A percentile compares a stretch with the other conserved stretches of the same genome.
These are phyloP conservation scores for Colletotrichum tabaci DNA, from an alignment of 2,329 filamentous ascomycete species.

Conservation along the genomic window DNA sequence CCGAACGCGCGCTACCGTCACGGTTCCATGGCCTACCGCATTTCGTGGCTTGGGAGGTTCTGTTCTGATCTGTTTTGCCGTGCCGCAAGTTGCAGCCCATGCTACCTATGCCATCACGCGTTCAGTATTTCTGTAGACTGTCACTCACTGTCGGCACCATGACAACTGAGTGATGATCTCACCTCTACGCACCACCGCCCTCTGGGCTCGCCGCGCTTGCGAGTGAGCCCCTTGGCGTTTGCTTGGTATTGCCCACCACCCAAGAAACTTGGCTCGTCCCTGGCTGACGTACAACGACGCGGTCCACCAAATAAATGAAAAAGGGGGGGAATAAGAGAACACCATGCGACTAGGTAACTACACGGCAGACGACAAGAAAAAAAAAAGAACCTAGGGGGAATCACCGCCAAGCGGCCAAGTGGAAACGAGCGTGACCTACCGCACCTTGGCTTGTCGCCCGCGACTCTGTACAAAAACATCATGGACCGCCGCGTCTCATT, in stretches of 20 bases:
- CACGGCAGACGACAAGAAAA: background rate
- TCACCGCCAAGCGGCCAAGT: conserved; percentile 38
- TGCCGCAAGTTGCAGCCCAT: background rate
- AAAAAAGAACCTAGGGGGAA: background rate
- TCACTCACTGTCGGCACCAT: background rate
- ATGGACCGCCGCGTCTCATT: background rate
- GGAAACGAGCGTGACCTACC: conserved; percentile 8
- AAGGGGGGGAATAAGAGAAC: background rate
- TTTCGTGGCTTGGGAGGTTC: background rate
- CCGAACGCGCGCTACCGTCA: background rate
- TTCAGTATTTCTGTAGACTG: background rate
- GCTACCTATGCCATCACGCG: background rate
- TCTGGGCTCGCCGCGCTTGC: background rate
- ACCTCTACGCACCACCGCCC: background rate
- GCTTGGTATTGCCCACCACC: conserved; percentile 2
- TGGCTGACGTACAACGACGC: conserved; percentile 37
- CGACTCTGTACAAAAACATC: conserved; percentile 10
- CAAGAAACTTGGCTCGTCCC: conserved; percentile 37
- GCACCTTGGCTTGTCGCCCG: background rate
- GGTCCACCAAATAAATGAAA: background rate
- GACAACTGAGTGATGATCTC: background rate
- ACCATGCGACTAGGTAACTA: background rate
- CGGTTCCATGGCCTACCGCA: background rate
- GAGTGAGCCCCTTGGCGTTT: background rate
- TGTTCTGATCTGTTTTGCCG: background rate